A percentile compares a stretch with the other conserved stretches of the same genome.
phyloP scores from a whole-genome alignment of 805 yeast species.

The Kuraishia borneana region DNA sequence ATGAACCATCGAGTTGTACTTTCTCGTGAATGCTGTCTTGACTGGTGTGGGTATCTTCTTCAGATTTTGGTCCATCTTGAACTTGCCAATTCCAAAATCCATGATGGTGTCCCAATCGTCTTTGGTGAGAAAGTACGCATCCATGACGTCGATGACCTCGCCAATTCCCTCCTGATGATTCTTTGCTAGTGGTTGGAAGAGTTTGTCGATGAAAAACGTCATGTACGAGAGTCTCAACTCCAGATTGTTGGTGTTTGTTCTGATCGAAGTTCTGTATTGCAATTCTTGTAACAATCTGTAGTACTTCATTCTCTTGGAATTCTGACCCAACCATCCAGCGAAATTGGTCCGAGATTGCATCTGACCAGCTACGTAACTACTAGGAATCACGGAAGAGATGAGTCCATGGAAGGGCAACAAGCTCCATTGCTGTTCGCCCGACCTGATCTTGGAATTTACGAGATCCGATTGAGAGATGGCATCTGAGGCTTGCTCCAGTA shows the following conservation, averaged over 20 bases:
- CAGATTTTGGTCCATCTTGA: constrained; percentile 26
- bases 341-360: constrained; percentile 63
- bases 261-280: constrained; percentile 76
- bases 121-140: constrained; percentile 72
- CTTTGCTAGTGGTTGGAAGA: constrained; percentile 47
- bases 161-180: constrained; percentile 54
- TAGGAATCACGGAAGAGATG: constrained; percentile 75
- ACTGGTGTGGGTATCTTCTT: constrained; percentile 67
- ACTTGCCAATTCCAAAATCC: constrained; percentile 70
- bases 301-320: constrained; percentile 73
- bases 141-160: constrained; percentile 63
- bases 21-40: constrained; percentile 79
- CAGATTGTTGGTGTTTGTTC: constrained; percentile 63
- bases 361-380: constrained; percentile 63
- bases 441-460: constrained; percentile 72
- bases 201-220: constrained; percentile 45
- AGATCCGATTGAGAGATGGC: constrained; percentile 78
- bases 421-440: constrained; percentile 91
- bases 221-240: constrained; percentile 72
- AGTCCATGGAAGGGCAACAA: constrained; percentile 85
- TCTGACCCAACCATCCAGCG: constrained; percentile 83
- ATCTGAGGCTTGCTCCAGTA: constrained; percentile 73
- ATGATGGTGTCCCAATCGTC: constrained; percentile 88
- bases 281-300: constrained; percentile 73
- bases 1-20: constrained; percentile 65